Conservation (phyloP, 768 basidiomycete species). For the Lactarius tabidus region DNA sequence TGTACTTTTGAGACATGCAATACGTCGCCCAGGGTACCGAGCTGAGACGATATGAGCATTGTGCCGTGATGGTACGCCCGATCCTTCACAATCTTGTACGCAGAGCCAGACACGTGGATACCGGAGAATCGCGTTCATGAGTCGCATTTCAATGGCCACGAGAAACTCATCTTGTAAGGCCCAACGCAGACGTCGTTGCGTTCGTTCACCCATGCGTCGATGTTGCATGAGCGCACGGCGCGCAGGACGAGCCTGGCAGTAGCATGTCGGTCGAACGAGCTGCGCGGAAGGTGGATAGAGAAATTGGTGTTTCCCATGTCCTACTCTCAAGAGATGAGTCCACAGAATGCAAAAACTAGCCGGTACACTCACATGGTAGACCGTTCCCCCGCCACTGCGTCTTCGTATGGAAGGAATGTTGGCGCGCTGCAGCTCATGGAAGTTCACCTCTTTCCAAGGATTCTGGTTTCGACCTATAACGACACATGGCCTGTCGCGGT, state of each 20-base stretch:
- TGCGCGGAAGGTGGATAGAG: conserved; percentile 84
- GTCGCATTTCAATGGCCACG: conserved; percentile 15
- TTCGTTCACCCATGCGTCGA: conserved; percentile 79
- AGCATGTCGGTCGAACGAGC: conserved; percentile 69
- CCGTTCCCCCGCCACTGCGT: conserved; percentile 90
- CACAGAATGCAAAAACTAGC: background rate
- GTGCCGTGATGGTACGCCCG: conserved; percentile 98
- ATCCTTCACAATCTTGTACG: conserved; percentile 89
- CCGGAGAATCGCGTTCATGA: conserved; percentile 17
- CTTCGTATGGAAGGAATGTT: conserved; percentile 77
- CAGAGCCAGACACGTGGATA: conserved; percentile 88
- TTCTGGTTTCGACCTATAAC: conserved; percentile 96
- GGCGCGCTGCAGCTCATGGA: conserved; percentile 47
- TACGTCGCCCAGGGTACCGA: conserved; percentile 68
- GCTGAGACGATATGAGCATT: conserved; percentile 86
- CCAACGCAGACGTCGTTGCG: conserved; percentile 89
- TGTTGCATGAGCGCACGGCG: conserved; percentile 71
- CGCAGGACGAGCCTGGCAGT: conserved; percentile 75
- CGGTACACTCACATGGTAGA: conserved; percentile 70
- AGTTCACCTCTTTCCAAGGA: conserved; percentile 96
- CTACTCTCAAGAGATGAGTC: conserved; percentile 40
- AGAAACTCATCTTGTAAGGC: conserved; percentile 76
- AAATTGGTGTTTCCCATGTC: conserved; percentile 97
- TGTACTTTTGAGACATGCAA: conserved; percentile 63
- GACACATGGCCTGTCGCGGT: conserved; percentile 84